A percentile compares a stretch with the other conserved stretches of the same genome.
These are phyloP conservation scores for Penicillium janthinellum DNA, from an alignment of 2,329 filamentous ascomycete genomes.

Conservation along the genomic window DNA sequence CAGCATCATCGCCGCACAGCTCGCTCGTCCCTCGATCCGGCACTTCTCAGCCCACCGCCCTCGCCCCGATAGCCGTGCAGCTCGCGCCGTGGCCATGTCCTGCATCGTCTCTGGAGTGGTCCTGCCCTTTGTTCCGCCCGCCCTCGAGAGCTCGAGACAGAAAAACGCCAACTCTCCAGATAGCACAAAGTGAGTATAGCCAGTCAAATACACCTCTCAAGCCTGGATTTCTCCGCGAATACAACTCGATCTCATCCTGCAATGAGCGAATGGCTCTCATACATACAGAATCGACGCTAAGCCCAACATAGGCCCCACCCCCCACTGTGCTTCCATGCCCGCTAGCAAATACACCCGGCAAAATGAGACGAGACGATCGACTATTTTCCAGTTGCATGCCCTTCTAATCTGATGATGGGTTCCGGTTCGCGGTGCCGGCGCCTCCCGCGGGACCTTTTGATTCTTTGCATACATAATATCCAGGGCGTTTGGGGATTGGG, in stretches of 20 bases:
- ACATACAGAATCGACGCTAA: slow-evolving; percentile 15
- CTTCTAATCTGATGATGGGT: neutral
- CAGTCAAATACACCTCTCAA: neutral
- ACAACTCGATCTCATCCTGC: neutral
- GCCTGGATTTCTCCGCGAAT: neutral
- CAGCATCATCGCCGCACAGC: slow-evolving; percentile 22
- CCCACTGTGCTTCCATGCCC: slow-evolving; percentile 47
- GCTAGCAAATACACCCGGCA: slow-evolving; percentile 25
- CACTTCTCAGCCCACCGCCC: slow-evolving; percentile 49
- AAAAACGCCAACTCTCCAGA: slow-evolving; percentile 41
- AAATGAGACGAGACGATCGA: neutral
- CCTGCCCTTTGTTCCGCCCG: slow-evolving; percentile 50
- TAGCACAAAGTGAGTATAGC: slow-evolving; percentile 39
- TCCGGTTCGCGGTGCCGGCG: slow-evolving; percentile 18
- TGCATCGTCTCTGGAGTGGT: slow-evolving; percentile 48
- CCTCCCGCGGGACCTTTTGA: slow-evolving; percentile 4
- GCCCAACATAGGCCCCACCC: slow-evolving; percentile 36
- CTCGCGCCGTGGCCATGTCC: slow-evolving; percentile 44
- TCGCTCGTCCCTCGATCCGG: slow-evolving; percentile 43
- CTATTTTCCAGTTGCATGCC: neutral
- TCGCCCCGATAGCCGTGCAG: slow-evolving; percentile 41
- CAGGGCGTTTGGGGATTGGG: slow-evolving; percentile 16
- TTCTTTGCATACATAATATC: slow-evolving; percentile 22
- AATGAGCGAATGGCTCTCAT: neutral
- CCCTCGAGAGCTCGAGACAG: slow-evolving; percentile 49